A percentile compares a stretch with the other conserved stretches of the same genome.
Conservation (phyloP, 2,329 filamentous ascomycete genomes). For the Periconia macrospinosa region DNA sequence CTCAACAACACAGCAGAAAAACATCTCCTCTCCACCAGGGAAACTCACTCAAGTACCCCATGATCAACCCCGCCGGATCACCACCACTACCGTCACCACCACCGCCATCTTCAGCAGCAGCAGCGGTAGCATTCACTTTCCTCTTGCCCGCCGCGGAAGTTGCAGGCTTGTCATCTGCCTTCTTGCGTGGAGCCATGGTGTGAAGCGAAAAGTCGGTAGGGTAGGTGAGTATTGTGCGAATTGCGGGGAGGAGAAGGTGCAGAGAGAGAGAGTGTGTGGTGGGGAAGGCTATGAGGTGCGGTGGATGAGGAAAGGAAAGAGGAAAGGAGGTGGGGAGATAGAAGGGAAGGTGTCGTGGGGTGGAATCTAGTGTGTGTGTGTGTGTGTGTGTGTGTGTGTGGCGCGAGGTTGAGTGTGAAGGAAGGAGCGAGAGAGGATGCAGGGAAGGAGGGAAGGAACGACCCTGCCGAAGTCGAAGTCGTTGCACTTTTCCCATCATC, state of each 20-base stretch:
- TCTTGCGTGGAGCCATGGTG: constrained; percentile 43
- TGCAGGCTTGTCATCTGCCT: constrained; percentile 19
- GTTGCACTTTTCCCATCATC: too few species aligned
- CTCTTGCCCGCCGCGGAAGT: background rate
- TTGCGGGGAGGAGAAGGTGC: background rate
- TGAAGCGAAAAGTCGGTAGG: too few species aligned
- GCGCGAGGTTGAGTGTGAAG: background rate
- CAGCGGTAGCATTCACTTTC: background rate
- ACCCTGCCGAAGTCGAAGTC: background rate
- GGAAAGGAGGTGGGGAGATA: background rate
- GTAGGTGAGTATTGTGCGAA: background rate
- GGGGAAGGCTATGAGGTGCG: background rate
- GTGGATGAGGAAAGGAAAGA: background rate
- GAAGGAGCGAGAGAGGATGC: background rate
- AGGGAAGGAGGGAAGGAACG: background rate
- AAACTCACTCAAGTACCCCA: constrained; percentile 54
- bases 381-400: too few species aligned
- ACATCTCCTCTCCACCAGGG: background rate
- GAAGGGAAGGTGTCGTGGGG: background rate
- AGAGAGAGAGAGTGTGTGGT: too few species aligned
- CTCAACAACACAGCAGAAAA: background rate
- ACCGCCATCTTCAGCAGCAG: background rate
- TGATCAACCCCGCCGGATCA: constrained; percentile 47
- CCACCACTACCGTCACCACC: constrained; percentile 9
- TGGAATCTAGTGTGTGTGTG: too few species aligned